phyloP scores from a whole-genome alignment of 75 land plant genomes.

The Sequoia sempervirens region DNA sequence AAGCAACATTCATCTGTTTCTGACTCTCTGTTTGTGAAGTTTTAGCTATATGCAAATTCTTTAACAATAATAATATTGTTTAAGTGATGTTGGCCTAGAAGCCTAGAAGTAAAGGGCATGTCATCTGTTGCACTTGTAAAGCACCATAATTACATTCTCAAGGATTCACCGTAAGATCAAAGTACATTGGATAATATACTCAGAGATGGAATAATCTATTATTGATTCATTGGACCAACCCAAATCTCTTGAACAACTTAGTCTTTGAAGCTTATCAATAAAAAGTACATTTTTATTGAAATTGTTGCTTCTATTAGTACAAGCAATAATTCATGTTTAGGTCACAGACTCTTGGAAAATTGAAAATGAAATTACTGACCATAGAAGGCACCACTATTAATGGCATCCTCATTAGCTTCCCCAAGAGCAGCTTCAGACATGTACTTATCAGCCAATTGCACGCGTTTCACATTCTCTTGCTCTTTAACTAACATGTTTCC shows the following conservation, averaged over 20 bases:
- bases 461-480: slow-evolving; percentile 97
- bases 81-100: background rate
- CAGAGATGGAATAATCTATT: background rate
- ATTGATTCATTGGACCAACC: background rate
- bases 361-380: slow-evolving; percentile 29
- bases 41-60: background rate
- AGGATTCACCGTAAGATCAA: background rate
- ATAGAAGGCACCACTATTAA: slow-evolving; percentile 62
- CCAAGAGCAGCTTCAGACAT: slow-evolving; percentile 81
- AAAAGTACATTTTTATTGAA: background rate
- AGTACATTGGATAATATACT: background rate
- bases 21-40: background rate
- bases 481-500: slow-evolving; percentile 92
- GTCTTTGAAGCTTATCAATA: background rate
- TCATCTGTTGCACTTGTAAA: background rate
- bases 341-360: background rate
- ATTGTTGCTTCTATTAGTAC: background rate
- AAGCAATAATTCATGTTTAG: background rate
- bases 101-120: background rate
- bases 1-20: background rate
- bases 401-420: slow-evolving; percentile 83
- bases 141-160: background rate
- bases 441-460: slow-evolving; percentile 92
- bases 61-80: background rate
- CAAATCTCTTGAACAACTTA: background rate